These are phyloP conservation scores for Cordyceps cicadae DNA, from an alignment of 2,329 filamentous ascomycete genomes.

Conservation along the genomic window DNA sequence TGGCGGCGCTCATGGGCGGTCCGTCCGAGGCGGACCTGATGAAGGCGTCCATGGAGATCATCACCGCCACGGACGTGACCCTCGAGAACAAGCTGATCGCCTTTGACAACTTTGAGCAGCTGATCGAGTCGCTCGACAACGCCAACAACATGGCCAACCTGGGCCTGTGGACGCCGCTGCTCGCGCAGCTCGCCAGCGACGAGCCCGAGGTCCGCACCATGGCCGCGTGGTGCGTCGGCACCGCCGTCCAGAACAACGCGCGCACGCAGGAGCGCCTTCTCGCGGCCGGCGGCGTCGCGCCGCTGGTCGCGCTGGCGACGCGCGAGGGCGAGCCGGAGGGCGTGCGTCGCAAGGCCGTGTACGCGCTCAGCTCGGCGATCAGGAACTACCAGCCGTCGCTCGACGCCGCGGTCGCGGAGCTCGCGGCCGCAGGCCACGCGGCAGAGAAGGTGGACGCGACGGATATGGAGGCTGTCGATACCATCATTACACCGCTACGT, in stretches of 20 bases:
- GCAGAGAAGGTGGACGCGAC: constrained; percentile 58
- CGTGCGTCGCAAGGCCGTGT: constrained; percentile 79
- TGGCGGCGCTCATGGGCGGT: constrained; percentile 71
- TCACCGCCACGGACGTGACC: constrained; percentile 53
- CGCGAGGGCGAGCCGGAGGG: constrained; percentile 49
- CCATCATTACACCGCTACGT: constrained; percentile 59
- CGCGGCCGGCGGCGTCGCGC: constrained; percentile 58
- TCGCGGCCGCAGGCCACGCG: constrained; percentile 35
- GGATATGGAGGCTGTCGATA: constrained; percentile 82
- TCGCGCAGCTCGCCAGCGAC: constrained; percentile 58
- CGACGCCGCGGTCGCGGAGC: constrained; percentile 56
- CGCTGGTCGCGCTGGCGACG: constrained; percentile 57
- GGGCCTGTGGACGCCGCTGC: constrained; percentile 72
- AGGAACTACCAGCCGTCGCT: constrained; percentile 85
- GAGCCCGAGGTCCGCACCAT: constrained; percentile 69
- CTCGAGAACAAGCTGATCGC: constrained; percentile 72
- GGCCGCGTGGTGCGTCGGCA: constrained; percentile 91
- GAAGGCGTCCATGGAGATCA: constrained; percentile 71
- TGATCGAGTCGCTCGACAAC: constrained; percentile 90
- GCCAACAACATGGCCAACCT: constrained; percentile 84
- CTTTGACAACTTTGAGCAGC: constrained; percentile 91
- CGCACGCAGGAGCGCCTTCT: constrained; percentile 67
- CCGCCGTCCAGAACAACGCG: constrained; percentile 92
- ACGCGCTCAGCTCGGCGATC: constrained; percentile 76
- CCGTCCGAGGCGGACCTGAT: constrained; percentile 89